Evolutionary conservation across 2,329 filamentous ascomycete genomes (phyloP).

Genomic region (Verticillium tricorpus): DNA sequence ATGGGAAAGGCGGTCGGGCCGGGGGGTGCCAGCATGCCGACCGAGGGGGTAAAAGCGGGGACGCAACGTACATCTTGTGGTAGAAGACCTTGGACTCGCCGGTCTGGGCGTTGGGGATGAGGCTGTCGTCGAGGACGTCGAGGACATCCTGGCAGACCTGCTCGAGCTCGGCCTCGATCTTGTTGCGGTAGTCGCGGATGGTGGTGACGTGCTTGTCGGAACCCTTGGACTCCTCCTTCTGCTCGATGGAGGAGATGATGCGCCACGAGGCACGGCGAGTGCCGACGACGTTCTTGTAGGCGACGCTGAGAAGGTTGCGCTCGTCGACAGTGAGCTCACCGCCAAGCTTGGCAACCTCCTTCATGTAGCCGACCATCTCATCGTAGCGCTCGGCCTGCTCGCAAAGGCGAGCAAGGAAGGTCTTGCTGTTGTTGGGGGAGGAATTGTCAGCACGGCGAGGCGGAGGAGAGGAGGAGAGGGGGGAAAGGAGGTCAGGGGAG

Average conservation of each 20-base stretch:
- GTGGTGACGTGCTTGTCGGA: conserved; percentile 89
- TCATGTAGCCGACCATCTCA: conserved; percentile 99
- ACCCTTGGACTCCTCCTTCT: conserved; percentile 99
- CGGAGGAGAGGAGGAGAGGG: conserved; percentile 7
- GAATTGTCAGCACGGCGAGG: conserved; percentile 8
- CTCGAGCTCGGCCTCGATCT: conserved; percentile 97
- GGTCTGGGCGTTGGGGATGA: conserved; percentile 93
- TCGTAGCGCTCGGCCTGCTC: conserved; percentile 99
- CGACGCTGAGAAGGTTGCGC: conserved; percentile 96
- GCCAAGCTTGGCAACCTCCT: conserved; percentile 92
- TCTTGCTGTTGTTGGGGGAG: conserved; percentile 67
- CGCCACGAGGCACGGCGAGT: conserved; percentile 98
- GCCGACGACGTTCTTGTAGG: conserved; percentile 99
- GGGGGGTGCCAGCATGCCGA: neutral
- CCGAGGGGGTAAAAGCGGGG: neutral
- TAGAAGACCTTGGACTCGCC: conserved; percentile 99
- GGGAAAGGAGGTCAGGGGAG: conserved; percentile 5
- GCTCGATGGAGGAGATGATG: conserved; percentile 99
- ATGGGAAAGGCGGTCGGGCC: neutral
- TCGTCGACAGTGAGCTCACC: conserved; percentile 89
- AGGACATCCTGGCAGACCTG: conserved; percentile 98
- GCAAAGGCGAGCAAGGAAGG: conserved; percentile 98
- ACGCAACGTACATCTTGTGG: conserved; percentile 90
- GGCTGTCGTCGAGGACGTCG: conserved; percentile 84
- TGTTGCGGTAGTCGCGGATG: conserved; percentile 96